A percentile compares a stretch with the other conserved stretches of the same genome.
These are phyloP conservation scores for Colletotrichum tropicale DNA, from an alignment of 2,329 filamentous ascomycete species.

Conservation along the genomic window DNA sequence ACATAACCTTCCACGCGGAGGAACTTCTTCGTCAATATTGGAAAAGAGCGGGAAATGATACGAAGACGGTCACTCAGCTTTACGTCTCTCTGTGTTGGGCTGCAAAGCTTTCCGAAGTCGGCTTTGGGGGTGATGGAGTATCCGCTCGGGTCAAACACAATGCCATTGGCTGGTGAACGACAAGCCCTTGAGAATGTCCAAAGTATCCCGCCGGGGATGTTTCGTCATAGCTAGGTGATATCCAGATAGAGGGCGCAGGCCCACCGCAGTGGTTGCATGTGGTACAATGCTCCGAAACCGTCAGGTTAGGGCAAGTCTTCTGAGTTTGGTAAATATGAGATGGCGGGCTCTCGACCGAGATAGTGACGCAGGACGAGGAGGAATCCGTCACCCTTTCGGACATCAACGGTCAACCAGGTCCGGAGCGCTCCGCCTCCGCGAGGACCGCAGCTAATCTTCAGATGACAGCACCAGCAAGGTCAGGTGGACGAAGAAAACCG, in stretches of 20 bases:
- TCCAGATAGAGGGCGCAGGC: background rate
- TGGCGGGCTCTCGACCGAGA: background rate
- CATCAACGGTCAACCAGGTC: background rate
- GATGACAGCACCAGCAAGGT: background rate
- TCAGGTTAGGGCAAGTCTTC: background rate
- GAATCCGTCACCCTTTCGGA: background rate
- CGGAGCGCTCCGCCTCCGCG: background rate
- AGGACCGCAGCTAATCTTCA: background rate
- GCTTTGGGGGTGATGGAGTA: background rate
- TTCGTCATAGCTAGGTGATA: background rate
- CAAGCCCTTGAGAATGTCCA: background rate
- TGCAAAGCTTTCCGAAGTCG: background rate
- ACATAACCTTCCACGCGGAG: background rate
- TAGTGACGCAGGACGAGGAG: background rate
- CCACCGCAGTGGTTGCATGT: background rate
- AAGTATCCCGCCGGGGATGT: background rate
- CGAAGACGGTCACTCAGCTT: background rate
- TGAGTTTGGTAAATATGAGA: background rate
- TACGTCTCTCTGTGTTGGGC: background rate
- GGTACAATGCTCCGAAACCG: background rate
- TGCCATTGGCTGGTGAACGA: background rate
- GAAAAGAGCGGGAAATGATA: rapidly evolving
- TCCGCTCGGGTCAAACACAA: background rate
- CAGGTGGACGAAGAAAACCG: background rate
- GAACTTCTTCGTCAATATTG: background rate